phyloP scores from a whole-genome alignment of 768 basidiomycete genomes.

The Zangia roseola region DNA sequence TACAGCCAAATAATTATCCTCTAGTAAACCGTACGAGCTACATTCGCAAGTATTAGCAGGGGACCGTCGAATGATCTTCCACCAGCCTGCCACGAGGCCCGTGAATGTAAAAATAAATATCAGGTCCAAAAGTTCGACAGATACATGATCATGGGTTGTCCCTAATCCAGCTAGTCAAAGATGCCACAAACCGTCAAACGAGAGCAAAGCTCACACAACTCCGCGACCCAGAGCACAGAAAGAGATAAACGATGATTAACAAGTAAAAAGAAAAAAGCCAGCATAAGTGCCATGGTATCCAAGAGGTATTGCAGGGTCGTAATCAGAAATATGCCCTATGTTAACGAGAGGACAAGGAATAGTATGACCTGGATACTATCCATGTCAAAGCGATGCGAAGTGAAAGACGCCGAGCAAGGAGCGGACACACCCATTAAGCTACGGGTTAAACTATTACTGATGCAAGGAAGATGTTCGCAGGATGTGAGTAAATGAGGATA shows the following conservation, averaged over 20 bases:
- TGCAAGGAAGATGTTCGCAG: constrained; percentile 17
- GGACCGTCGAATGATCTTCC: not conserved
- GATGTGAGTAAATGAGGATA: constrained; percentile 25
- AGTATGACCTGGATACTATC: constrained; percentile 11
- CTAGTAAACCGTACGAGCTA: too few relatives aligned
- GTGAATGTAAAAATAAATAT: not conserved
- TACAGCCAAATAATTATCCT: too few relatives aligned
- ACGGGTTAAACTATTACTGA: constrained; percentile 20
- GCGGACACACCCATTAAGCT: constrained; percentile 15
- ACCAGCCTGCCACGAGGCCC: too few relatives aligned
- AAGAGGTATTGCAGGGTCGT: constrained; percentile 19
- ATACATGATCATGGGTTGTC: constrained; percentile 11
- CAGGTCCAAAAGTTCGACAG: constrained; percentile 1
- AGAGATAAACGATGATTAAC: not conserved
- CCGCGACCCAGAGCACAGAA: constrained; percentile 3
- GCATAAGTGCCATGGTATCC: constrained; percentile 23
- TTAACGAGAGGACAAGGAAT: constrained; percentile 8
- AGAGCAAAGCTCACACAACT: not conserved
- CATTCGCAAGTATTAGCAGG: too few relatives aligned
- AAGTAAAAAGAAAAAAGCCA: constrained; percentile 2
- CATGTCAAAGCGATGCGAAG: constrained; percentile 7
- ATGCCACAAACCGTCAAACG: constrained; percentile 7
- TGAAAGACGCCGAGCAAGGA: constrained; percentile 9
- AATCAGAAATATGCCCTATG: constrained; percentile 6
- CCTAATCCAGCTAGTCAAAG: constrained; percentile 18